Base-by-base conservation (phyloP, 2,329 filamentous ascomycete genomes). In the Triangularia verruculosa region DNA sequence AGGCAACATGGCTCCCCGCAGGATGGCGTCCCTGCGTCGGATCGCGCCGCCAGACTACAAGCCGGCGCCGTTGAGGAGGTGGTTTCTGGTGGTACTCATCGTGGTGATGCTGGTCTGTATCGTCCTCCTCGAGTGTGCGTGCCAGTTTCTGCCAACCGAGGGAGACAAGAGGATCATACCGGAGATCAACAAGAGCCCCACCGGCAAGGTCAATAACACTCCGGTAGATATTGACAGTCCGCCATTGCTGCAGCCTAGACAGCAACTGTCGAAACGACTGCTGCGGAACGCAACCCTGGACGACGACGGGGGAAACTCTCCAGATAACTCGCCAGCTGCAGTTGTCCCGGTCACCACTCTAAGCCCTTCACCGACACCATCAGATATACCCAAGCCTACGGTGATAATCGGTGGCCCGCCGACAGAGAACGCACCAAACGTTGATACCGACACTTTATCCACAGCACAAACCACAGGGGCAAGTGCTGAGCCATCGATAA, bases 1-100 rank as follows among this genome's bases (percentile, higher is more conserved):
- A 43, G 32, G 30, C 56, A 57, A 43, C 13, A 39, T 57, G 30
- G 56, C 32, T 20, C 56, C 56, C 8, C 56, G 20, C 17, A 57
- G 56, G 30, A 57, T 22, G 30, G 56, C 56, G 12, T 57, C 56
- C 12, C 17, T 57, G 22, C 56, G 51, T 17, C 24, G 59, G 28
- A 61, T 30, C 34, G n/a, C 30, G 13, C 39, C 58, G 1, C 66
- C 63, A 24, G 64, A 69, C 64, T 69, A 69, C 56, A 62, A 61
- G 57, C 67, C 67, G 13, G 7, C 43, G n/a, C 61, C 66, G 11
- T 51, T 69, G 61, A 61, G 64, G 59, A 66, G 67, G 64, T 54
- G 56, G 17, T 66, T 69, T 51, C 57, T 69, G 13, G 55, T 39
- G 13, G 52, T 20, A 15, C 30, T 64, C 43, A 57, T 58, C 17